Evolutionary conservation across 2,329 filamentous ascomycete genomes (phyloP), one percentile per base, ranked within the genome.

Genomic region (Westerdykella sp.): DNA sequence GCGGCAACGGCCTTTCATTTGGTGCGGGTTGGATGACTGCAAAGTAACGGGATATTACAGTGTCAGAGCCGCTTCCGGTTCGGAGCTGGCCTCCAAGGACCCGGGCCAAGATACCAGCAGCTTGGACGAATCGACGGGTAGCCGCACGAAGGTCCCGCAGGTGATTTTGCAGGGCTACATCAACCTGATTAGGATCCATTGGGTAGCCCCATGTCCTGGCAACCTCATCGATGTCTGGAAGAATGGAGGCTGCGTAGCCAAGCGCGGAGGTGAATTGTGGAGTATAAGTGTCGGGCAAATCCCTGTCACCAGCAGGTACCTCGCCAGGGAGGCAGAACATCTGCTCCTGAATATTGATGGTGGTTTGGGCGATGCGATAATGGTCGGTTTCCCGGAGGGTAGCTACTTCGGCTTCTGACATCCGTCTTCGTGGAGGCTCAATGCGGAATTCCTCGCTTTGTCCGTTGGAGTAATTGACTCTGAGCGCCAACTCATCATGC

Each of bases 111-210:
- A 75, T 78, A 21, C 79, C 81, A 31, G 77, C 70, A 35, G 78
- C 79, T 61, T 83, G 81, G 2, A 82, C 74, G 55, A 83, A 83
- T 44, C 79, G 73, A 57, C 77, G 75, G 25, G 73, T 70, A 14
- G 76, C 69, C 48, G 78, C 75, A 32, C 80, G 75, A 48, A 76
- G 72, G 23, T 71, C 70, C 25, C 79, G 75, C 18, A 81, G 66
- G 7, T 73, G 74, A 50, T 77, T 75, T 51, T 83, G 78, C 6
- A 77, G 58, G 10, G 65, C 57, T 10, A 83, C 73, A 32, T 77
- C 73, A 16, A 77, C 71, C 2, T 65, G 61, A 10, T 67, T 63
- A 5, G 80, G 79, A 42, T 79, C 73, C 23, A 82, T 57, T 0
- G 80, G 79, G 55, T 83, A 83, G 9, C 72, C 64, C 80, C 80